Evolutionary conservation across 2,329 filamentous ascomycete genomes (phyloP).

Genomic region (Fusarium buharicum): DNA sequence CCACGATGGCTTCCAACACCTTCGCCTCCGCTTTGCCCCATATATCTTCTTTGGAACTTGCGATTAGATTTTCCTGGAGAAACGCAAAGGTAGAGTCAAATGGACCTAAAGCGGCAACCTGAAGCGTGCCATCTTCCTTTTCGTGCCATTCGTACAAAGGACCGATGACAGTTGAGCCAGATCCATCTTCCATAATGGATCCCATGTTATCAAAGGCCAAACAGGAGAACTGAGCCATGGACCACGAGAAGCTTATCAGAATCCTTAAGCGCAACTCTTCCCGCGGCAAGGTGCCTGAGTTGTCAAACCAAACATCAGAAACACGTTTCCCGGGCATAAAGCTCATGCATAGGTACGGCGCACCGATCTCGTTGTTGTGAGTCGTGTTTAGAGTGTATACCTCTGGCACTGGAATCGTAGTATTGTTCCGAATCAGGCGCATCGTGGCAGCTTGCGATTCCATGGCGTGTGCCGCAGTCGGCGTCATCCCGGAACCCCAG

Average conservation of each 20-base stretch:
- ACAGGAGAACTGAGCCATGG: conserved; percentile 1
- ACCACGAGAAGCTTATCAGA: neutral
- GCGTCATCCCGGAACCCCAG: conserved; percentile 24
- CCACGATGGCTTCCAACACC: neutral
- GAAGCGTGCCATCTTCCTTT: neutral
- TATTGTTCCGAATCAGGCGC: conserved; percentile 9
- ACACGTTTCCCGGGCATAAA: conserved; percentile 1
- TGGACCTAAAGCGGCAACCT: neutral
- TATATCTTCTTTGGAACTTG: neutral
- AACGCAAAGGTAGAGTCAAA: neutral
- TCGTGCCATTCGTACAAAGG: neutral
- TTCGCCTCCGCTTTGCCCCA: neutral
- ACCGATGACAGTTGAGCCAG: neutral
- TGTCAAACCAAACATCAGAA: conserved; percentile 7
- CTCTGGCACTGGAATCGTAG: conserved; percentile 1
- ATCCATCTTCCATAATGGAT: neutral
- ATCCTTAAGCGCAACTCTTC: conserved; percentile 4
- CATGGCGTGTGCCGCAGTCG: conserved; percentile 16
- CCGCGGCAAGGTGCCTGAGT: neutral
- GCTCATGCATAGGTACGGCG: conserved; percentile 9
- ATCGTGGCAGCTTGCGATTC: conserved; percentile 21
- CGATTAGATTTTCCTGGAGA: neutral
- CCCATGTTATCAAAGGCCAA: neutral
- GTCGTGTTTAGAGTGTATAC: conserved; percentile 4
- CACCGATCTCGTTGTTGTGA: conserved; percentile 4